A percentile compares a stretch with the other conserved stretches of the same genome.
Evolutionary conservation across 306 rosid species (phyloP).

Genomic region (Vigna mungo): DNA sequence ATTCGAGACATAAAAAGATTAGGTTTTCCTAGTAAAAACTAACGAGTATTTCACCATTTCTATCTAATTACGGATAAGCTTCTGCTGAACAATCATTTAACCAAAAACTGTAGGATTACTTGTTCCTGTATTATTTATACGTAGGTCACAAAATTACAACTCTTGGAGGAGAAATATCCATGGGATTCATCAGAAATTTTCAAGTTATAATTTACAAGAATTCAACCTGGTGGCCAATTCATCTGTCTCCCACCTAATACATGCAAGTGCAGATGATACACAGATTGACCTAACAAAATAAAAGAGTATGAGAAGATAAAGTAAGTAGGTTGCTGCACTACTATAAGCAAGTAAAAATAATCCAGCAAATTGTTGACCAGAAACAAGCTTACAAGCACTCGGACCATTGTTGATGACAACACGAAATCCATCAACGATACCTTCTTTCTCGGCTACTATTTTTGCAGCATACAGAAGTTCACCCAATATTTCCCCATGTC

Average conservation of each 20-base stretch:
- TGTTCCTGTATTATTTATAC: background rate
- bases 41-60: background rate
- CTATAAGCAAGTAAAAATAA: background rate
- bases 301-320: slow-evolving; percentile 14
- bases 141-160: slow-evolving; percentile 6
- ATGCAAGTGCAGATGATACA: slow-evolving; percentile 93
- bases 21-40: background rate
- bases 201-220: background rate
- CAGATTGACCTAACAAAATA: slow-evolving; percentile 75
- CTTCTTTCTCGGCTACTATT: slow-evolving; percentile 83
- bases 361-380: slow-evolving; percentile 1
- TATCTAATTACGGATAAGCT: background rate
- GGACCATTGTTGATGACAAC: slow-evolving; percentile 87
- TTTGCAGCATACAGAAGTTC: slow-evolving; percentile 81
- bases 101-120: background rate
- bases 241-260: slow-evolving; percentile 85
- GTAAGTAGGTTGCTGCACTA: background rate
- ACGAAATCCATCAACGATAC: slow-evolving; percentile 82
- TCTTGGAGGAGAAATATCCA: slow-evolving; percentile 17
- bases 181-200: slow-evolving; percentile 7
- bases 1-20: background rate
- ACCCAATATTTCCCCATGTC: slow-evolving; percentile 80
- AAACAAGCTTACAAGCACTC: slow-evolving; percentile 66
- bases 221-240: slow-evolving; percentile 93
- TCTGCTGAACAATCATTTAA: slow-evolving; percentile 2